phyloP scores from a whole-genome alignment of 108 stramenopile species.

The Schizochytrium sp. region DNA sequence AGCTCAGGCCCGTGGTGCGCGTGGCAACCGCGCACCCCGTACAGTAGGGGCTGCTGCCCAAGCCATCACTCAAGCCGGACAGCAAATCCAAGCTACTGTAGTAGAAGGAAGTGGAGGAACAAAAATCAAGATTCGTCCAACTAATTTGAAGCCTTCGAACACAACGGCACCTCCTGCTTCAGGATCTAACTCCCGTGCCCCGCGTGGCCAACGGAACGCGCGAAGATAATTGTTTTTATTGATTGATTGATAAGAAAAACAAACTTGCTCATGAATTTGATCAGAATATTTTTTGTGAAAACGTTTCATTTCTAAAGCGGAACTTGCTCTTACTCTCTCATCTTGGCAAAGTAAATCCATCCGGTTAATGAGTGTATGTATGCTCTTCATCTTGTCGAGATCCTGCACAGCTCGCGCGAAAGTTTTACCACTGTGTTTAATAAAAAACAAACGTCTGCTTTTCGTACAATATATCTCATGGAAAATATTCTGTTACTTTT shows the following conservation, averaged over 20 bases:
- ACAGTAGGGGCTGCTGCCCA: conserved; percentile 43
- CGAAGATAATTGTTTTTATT: conserved; percentile 31
- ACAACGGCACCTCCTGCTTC: background rate
- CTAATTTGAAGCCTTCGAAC: background rate
- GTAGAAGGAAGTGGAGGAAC: conserved; percentile 62
- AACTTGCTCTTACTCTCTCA: too few relatives aligned
- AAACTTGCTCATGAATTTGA: background rate
- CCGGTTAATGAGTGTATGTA: too few relatives aligned
- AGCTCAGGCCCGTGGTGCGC: background rate
- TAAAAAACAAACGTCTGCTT: too few relatives aligned
- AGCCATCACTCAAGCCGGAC: conserved; percentile 14
- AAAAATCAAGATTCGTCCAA: conserved; percentile 24
- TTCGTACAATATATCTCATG: too few relatives aligned
- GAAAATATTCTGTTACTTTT: too few relatives aligned
- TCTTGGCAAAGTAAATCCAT: too few relatives aligned
- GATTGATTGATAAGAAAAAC: background rate
- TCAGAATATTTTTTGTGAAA: background rate
- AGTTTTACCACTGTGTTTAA: too few relatives aligned
- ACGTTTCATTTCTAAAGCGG: too few relatives aligned
- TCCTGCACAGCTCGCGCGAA: too few relatives aligned
- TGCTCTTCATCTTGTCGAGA: too few relatives aligned
- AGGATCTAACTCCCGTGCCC: background rate
- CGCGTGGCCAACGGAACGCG: conserved; percentile 1
- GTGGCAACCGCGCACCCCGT: background rate
- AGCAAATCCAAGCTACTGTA: conserved; percentile 49